These are phyloP conservation scores for Apiotrichum porosum DNA, from an alignment of 1,284 basidiomycete species.

Conservation along the genomic window DNA sequence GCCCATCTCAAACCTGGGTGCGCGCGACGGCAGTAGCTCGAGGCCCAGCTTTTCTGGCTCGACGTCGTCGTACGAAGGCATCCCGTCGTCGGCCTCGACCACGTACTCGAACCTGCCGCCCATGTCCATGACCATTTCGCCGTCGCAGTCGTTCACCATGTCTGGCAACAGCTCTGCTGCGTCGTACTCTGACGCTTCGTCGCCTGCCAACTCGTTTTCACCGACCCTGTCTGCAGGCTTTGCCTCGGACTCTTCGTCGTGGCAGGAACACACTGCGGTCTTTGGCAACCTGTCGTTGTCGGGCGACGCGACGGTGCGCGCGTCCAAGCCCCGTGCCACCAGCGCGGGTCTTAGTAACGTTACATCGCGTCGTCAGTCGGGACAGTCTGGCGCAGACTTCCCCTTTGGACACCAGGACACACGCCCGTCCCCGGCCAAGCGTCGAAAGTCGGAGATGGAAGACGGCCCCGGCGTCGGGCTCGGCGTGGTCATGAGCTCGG, in stretches of 20 bases:
- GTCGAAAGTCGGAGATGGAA: conserved; percentile 37
- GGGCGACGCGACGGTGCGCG: conserved; percentile 8
- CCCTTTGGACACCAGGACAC: neutral
- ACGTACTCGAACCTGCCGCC: conserved; percentile 14
- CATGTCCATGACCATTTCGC: conserved; percentile 12
- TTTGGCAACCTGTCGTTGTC: conserved; percentile 15
- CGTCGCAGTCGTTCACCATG: conserved; percentile 12
- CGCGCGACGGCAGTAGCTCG: neutral
- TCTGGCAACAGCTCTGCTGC: conserved; percentile 7
- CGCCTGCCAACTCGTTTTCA: conserved; percentile 15
- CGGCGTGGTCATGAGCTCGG: conserved; percentile 15
- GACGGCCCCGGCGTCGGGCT: conserved; percentile 25
- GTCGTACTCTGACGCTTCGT: conserved; percentile 14
- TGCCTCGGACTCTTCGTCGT: conserved; percentile 11
- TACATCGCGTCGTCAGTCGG: conserved; percentile 5
- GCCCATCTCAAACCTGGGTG: neutral
- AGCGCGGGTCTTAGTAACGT: conserved; percentile 5
- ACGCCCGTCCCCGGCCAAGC: conserved; percentile 12
- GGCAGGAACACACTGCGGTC: conserved; percentile 19
- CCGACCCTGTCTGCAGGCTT: conserved; percentile 11
- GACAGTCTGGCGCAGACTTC: conserved; percentile 1
- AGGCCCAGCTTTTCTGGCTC: neutral
- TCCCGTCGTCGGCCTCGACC: conserved; percentile 11
- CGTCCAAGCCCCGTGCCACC: conserved; percentile 6
- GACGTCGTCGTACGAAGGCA: conserved; percentile 12